Percentiles rank a stretch among this genome's conserved stretches.
Evolutionary conservation across 768 basidiomycete genomes (phyloP).

Genomic region (Agaricus blazei): DNA sequence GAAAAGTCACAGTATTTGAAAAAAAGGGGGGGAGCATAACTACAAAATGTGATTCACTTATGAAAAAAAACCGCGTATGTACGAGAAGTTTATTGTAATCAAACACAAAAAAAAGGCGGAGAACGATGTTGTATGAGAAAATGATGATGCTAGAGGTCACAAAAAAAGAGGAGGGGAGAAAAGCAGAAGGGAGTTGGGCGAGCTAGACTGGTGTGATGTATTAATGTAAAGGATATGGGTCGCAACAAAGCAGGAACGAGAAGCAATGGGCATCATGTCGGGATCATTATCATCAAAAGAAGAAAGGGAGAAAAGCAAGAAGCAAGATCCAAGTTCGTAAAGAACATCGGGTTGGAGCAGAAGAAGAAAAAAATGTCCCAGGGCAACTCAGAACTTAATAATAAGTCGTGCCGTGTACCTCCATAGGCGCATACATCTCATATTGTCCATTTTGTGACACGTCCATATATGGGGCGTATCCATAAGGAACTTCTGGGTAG

Average conservation of each 20-base stretch:
- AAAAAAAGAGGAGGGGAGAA: conserved; percentile 10
- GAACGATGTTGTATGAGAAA: background rate
- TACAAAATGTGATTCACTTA: conserved; percentile 9
- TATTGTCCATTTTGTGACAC: conserved; percentile 61
- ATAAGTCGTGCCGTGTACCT: conserved; percentile 3
- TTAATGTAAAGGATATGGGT: background rate
- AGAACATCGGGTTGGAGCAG: conserved; percentile 5
- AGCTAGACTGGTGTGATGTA: background rate
- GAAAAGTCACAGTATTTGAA: conserved; percentile 11
- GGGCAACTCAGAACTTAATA: conserved; percentile 46
- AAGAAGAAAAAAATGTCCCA: conserved; percentile 46
- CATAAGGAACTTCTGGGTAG: conserved; percentile 59
- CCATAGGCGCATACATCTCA: conserved; percentile 44
- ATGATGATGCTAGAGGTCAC: background rate
- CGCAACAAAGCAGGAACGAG: background rate
- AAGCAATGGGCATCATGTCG: conserved; percentile 10
- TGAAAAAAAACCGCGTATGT: conserved; percentile 3
- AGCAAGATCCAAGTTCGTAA: conserved; percentile 16
- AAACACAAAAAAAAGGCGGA: conserved; percentile 2
- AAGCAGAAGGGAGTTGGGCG: background rate
- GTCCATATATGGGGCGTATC: conserved; percentile 65
- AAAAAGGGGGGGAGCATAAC: conserved; percentile 12
- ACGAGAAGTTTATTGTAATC: conserved; percentile 9
- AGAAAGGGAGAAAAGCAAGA: conserved; percentile 18
- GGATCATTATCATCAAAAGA: conserved; percentile 8